Conservation (phyloP, 2,329 filamentous ascomycete genomes). For the Ambrosiella beaveri region DNA sequence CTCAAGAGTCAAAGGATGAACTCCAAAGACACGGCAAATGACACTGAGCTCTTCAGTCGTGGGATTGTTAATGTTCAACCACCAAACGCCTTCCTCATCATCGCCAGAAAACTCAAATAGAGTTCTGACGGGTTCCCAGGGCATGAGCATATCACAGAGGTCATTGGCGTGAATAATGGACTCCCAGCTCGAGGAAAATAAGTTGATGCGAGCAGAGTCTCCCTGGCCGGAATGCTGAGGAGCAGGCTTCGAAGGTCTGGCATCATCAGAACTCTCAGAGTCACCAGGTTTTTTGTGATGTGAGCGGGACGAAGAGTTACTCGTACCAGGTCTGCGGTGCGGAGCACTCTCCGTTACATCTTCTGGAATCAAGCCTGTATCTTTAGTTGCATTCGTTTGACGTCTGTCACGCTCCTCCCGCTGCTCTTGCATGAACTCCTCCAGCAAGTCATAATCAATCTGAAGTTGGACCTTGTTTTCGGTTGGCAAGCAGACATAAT, state of each 20-base stretch:
- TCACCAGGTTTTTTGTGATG: conserved; percentile 27
- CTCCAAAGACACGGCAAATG: conserved; percentile 84
- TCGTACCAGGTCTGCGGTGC: neutral
- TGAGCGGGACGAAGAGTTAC: conserved; percentile 1
- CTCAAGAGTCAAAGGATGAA: conserved; percentile 89
- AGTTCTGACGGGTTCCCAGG: conserved; percentile 75
- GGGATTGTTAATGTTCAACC: conserved; percentile 85
- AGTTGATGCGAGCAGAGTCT: conserved; percentile 73
- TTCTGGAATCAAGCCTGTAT: too few relatives aligned
- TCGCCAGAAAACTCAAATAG: conserved; percentile 56
- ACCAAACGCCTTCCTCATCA: conserved; percentile 75
- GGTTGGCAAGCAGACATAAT: conserved; percentile 80
- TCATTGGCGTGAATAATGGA: conserved; percentile 84
- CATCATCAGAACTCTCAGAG: neutral
- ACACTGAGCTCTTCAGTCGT: conserved; percentile 75
- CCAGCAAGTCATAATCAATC: conserved; percentile 84
- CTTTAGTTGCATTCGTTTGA: too few relatives aligned
- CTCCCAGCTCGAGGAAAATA: conserved; percentile 90
- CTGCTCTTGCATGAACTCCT: conserved; percentile 65
- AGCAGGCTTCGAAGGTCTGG: neutral
- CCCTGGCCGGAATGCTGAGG: neutral
- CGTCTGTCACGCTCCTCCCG: conserved; percentile 19
- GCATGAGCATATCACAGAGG: conserved; percentile 72
- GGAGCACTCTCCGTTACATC: neutral
- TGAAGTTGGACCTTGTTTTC: conserved; percentile 58